These are phyloP conservation scores for Rhododendron vialii DNA, from an alignment of 148 eudicot genomes.

Conservation along the genomic window DNA sequence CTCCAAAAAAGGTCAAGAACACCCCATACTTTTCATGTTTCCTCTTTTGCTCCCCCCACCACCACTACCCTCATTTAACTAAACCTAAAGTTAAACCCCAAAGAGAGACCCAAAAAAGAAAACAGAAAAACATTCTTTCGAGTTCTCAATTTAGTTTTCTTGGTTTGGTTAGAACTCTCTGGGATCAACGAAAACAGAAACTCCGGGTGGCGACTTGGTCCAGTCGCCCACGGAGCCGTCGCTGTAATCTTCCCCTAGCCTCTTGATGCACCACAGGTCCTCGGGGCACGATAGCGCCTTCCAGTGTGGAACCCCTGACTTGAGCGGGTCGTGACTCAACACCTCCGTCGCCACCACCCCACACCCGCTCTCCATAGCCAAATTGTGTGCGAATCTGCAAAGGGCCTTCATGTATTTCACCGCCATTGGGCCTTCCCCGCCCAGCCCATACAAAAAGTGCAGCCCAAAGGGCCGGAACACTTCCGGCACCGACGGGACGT, in stretches of 20 bases:
- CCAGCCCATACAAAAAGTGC: conserved; percentile 84
- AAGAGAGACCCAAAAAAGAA: neutral
- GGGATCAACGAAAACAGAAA: conserved; percentile 86
- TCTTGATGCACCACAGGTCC: conserved; percentile 86
- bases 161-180: conserved; percentile 49
- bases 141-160: neutral
- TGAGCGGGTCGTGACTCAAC: conserved; percentile 61
- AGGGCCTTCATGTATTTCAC: conserved; percentile 45
- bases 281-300: conserved; percentile 67
- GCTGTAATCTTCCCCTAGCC: conserved; percentile 68
- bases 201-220: conserved; percentile 71
- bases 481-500: conserved; percentile 74
- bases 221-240: conserved; percentile 78
- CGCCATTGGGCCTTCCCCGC: conserved; percentile 71
- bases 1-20: neutral
- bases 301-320: conserved; percentile 83
- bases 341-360: conserved; percentile 89
- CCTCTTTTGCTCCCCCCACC: neutral
- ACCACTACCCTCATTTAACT: neutral
- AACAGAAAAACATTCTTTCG: too few species aligned
- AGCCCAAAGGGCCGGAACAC: conserved; percentile 88
- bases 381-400: conserved; percentile 67
- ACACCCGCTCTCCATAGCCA: conserved; percentile 68
- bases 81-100: neutral
- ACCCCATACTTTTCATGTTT: neutral